phyloP scores from a whole-genome alignment of 2,329 filamentous ascomycete genomes.

The Phyllosticta citriasiana region DNA sequence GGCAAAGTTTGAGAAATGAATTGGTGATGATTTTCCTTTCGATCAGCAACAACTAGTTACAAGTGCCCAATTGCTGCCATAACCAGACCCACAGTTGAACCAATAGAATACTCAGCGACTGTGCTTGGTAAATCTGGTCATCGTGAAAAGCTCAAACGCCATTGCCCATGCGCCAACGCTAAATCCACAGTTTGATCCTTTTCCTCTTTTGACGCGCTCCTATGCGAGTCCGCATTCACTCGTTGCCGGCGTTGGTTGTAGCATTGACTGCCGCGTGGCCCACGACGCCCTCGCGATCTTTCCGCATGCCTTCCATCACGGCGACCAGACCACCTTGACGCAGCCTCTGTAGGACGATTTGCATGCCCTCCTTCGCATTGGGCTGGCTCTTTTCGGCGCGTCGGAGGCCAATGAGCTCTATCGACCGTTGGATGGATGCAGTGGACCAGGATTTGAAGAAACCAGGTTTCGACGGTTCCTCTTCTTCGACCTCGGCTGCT shows the following conservation, averaged over 20 bases:
- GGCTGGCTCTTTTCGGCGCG: constrained; percentile 69
- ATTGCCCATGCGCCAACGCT: constrained; percentile 10
- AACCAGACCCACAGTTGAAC: background rate
- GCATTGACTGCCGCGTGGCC: background rate
- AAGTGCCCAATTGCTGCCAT: background rate
- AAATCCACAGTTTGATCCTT: background rate
- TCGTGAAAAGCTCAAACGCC: background rate
- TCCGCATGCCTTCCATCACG: constrained; percentile 61
- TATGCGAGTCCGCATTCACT: background rate
- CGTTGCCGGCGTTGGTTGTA: background rate
- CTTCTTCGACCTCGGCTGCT: constrained; percentile 30
- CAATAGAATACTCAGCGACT: constrained; percentile 8
- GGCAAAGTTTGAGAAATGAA: background rate
- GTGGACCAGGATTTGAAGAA: constrained; percentile 56
- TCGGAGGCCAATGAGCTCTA: constrained; percentile 67
- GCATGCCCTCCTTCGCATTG: constrained; percentile 77
- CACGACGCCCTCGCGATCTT: constrained; percentile 40
- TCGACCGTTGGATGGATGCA: constrained; percentile 64
- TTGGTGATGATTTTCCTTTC: constrained; percentile 7
- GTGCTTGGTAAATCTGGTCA: constrained; percentile 6
- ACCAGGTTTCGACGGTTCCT: constrained; percentile 41
- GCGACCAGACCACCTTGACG: constrained; percentile 56
- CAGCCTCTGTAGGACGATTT: constrained; percentile 64
- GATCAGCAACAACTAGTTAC: background rate
- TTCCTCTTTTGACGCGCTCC: background rate